Percentiles rank a stretch among this genome's conserved stretches.
phyloP scores from a whole-genome alignment of 164 flowering plant species.

The Stephania yunnanensis region DNA sequence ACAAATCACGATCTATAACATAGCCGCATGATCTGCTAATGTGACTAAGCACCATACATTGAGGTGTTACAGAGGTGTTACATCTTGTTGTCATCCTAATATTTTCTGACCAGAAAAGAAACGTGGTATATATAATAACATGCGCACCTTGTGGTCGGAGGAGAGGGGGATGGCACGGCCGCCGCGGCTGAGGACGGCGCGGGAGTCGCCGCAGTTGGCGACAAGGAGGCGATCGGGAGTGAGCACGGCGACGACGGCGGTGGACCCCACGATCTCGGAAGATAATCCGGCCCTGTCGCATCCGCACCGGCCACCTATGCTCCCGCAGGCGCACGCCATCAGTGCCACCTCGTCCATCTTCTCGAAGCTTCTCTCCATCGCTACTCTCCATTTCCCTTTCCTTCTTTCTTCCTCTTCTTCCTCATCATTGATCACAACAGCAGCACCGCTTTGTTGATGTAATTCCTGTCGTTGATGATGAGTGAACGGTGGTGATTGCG shows the following conservation, averaged over 20 bases:
- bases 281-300: slow-evolving; percentile 24
- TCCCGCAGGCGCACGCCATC: slow-evolving; percentile 31
- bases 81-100: too few relatives aligned
- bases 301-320: slow-evolving; percentile 19
- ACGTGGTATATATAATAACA: too few relatives aligned
- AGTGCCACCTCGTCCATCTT: slow-evolving; percentile 41
- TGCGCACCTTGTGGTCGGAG: slow-evolving; percentile 45
- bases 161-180: slow-evolving; percentile 45
- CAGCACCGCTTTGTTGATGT: background rate
- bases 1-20: too few relatives aligned
- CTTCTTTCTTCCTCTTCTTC: background rate
- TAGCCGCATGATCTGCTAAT: too few relatives aligned
- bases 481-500: too few relatives aligned
- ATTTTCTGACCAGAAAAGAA: too few relatives aligned
- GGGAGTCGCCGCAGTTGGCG: slow-evolving; percentile 64
- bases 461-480: too few relatives aligned
- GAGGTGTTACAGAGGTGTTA: too few relatives aligned
- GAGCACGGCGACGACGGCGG: slow-evolving; percentile 47
- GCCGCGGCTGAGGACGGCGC: slow-evolving; percentile 53
- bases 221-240: slow-evolving; percentile 30
- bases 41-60: too few relatives aligned
- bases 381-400: slow-evolving; percentile 23
- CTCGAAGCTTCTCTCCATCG: slow-evolving; percentile 27
- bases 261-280: slow-evolving; percentile 40
- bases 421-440: background rate